Conservation (phyloP, 306 rosid species). For the Malus asiatica region DNA sequence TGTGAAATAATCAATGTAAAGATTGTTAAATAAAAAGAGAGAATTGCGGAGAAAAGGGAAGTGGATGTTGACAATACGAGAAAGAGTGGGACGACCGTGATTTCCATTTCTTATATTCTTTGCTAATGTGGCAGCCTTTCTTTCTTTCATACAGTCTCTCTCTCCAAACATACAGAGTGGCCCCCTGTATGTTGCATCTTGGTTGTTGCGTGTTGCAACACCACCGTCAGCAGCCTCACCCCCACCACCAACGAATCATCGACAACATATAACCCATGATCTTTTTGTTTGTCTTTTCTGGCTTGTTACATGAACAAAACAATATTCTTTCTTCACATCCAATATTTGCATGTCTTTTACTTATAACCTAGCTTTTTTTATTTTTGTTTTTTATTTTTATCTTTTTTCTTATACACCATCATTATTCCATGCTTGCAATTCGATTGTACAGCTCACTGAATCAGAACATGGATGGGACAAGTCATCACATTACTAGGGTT, state of each 20-base stretch:
- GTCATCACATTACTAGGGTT: not conserved
- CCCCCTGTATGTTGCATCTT: conserved; percentile 38
- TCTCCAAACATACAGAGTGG: conserved; percentile 20
- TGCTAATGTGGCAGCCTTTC: conserved; percentile 80
- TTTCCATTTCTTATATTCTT: conserved; percentile 79
- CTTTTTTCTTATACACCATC: not conserved
- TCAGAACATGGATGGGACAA: not conserved
- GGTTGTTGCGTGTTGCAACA: conserved; percentile 5
- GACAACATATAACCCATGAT: conserved; percentile 9
- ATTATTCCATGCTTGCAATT: not conserved
- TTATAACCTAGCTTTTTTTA: not conserved
- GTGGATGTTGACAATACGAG: conserved; percentile 64
- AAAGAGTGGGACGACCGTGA: conserved; percentile 66
- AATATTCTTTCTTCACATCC: not conserved
- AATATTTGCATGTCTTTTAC: not conserved
- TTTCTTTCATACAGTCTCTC: not conserved
- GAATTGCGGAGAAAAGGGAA: conserved; percentile 69
- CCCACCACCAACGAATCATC: conserved; percentile 18
- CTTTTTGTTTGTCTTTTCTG: conserved; percentile 20
- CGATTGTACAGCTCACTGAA: not conserved
- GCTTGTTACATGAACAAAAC: not conserved
- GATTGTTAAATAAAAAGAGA: conserved; percentile 22
- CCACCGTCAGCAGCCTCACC: conserved; percentile 7
- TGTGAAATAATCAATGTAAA: not conserved
- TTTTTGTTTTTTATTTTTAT: not conserved